Conservation (phyloP, 352 stramenopile genomes). For the Phytopythium montanum region DNA sequence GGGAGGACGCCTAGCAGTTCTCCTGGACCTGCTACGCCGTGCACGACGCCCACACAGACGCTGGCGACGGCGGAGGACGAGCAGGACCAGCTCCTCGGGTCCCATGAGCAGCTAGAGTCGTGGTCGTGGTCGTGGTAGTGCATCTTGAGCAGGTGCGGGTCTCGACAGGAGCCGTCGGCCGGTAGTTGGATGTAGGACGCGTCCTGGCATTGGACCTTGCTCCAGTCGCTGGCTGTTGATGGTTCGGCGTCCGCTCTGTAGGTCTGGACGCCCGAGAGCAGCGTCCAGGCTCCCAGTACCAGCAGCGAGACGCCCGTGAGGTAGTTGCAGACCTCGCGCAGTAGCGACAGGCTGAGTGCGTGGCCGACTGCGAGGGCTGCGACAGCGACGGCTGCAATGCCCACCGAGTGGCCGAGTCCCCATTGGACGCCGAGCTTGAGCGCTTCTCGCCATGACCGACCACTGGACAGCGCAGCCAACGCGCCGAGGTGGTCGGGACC, state of each 20-base stretch:
- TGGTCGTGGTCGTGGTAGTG: slow-evolving; percentile 11
- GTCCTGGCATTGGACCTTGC: slow-evolving; percentile 52
- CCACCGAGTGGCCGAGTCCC: slow-evolving; percentile 85
- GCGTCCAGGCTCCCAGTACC: slow-evolving; percentile 50
- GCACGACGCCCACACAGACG: slow-evolving; percentile 71
- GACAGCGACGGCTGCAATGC: slow-evolving; percentile 67
- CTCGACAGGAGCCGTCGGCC: slow-evolving; percentile 14
- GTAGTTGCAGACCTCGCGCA: slow-evolving; percentile 53
- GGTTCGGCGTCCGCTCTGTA: slow-evolving; percentile 13
- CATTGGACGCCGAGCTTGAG: slow-evolving; percentile 85
- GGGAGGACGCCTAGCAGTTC: slow-evolving; percentile 84
- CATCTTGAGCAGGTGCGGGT: slow-evolving; percentile 2
- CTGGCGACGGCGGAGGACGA: slow-evolving; percentile 27
- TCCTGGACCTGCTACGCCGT: slow-evolving; percentile 81
- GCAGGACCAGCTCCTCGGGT: neutral
- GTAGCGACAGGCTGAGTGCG: slow-evolving; percentile 22
- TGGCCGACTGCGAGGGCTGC: slow-evolving; percentile 50
- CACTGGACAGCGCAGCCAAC: slow-evolving; percentile 79
- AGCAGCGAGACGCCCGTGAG: slow-evolving; percentile 61
- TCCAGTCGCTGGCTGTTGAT: slow-evolving; percentile 31
- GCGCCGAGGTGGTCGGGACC: slow-evolving; percentile 88
- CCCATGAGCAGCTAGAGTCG: slow-evolving; percentile 10
- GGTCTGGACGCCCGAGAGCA: slow-evolving; percentile 32
- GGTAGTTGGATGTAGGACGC: slow-evolving; percentile 46
- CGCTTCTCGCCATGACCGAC: slow-evolving; percentile 46